These are phyloP conservation scores for Saturnispora ahearnii DNA, from an alignment of 805 yeast species.

Conservation along the genomic window DNA sequence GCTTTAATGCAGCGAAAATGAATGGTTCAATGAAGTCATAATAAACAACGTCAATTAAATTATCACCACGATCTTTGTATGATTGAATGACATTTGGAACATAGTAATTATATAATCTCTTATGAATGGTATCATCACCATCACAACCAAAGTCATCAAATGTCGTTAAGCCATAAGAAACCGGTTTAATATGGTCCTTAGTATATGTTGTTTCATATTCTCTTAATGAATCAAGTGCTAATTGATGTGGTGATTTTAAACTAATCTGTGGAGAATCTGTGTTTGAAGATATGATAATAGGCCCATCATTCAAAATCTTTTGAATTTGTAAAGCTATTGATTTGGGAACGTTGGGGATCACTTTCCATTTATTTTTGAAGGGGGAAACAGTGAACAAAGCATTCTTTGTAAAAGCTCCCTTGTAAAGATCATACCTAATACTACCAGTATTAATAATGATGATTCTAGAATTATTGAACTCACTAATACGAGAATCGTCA, in stretches of 20 bases:
- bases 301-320: conserved; percentile 46
- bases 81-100: conserved; percentile 77
- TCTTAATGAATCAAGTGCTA: conserved; percentile 12
- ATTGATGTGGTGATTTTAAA: conserved; percentile 21
- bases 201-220: not conserved
- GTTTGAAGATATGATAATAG: conserved; percentile 25
- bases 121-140: conserved; percentile 81
- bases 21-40: conserved; percentile 57
- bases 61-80: conserved; percentile 17
- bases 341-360: conserved; percentile 48
- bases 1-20: conserved; percentile 19
- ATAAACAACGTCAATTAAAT: conserved; percentile 60
- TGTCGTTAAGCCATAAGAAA: conserved; percentile 68
- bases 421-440: conserved; percentile 73
- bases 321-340: conserved; percentile 46
- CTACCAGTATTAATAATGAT: conserved; percentile 81
- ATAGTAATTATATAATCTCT: conserved; percentile 44
- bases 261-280: conserved; percentile 4
- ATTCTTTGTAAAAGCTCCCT: conserved; percentile 76
- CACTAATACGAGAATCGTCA: conserved; percentile 17
- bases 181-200: conserved; percentile 4
- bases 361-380: conserved; percentile 72
- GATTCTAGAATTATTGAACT: conserved; percentile 32
- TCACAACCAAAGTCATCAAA: conserved; percentile 73
- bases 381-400: conserved; percentile 80